Evolutionary conservation across 164 flowering plant species (phyloP).

Genomic region (Magnolia kwangsiensis): DNA sequence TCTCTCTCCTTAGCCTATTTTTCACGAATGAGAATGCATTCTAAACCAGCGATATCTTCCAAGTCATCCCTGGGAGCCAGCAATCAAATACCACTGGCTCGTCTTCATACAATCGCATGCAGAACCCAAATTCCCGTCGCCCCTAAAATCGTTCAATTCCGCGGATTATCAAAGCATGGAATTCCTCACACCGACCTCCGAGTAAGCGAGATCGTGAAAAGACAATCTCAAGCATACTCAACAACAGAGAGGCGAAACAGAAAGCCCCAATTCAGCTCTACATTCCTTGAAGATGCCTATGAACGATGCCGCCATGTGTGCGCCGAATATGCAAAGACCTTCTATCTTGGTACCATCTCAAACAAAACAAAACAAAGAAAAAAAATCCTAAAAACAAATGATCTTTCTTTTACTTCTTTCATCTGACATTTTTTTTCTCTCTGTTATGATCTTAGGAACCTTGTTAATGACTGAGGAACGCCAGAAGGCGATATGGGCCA

Average conservation of each 20-base stretch:
- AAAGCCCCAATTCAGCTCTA: conserved; percentile 30
- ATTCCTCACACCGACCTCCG: conserved; percentile 35
- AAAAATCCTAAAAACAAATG: background rate
- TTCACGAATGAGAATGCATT: background rate
- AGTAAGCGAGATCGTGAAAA: conserved; percentile 40
- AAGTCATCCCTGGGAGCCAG: background rate
- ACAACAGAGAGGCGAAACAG: conserved; percentile 2
- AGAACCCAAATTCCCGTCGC: conserved; percentile 4
- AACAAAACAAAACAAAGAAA: too few relatives aligned
- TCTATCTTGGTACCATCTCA: conserved; percentile 48
- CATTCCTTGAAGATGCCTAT: conserved; percentile 58
- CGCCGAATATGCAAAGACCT: conserved; percentile 77
- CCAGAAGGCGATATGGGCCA: conserved; percentile 76
- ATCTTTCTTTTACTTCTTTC: background rate
- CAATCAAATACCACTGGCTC: background rate
- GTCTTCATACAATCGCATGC: conserved; percentile 1
- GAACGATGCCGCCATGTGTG: conserved; percentile 55
- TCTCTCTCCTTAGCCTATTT: background rate
- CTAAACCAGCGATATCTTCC: background rate
- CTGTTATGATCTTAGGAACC: conserved; percentile 44
- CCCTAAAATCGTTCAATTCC: conserved; percentile 5
- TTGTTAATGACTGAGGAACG: conserved; percentile 68
- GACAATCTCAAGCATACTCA: conserved; percentile 32
- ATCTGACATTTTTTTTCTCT: background rate
- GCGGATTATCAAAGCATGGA: conserved; percentile 30